Base-by-base conservation (phyloP, 208 protist species). In the Blastocrithidia nonstop region DNA sequence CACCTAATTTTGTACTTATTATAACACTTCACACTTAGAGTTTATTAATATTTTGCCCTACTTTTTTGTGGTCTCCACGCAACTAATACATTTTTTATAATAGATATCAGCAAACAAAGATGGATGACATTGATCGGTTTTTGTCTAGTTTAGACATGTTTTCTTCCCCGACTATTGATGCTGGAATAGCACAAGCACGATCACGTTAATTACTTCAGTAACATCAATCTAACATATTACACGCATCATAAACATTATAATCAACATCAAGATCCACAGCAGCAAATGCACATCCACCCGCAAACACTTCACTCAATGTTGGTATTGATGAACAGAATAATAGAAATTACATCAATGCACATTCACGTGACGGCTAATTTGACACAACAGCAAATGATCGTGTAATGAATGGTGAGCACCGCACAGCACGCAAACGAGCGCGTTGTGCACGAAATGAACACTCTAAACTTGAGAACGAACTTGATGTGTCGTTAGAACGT, bases 51-150 rank as follows among this genome's bases (percentile, higher is more conserved):
- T n/a, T 35, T 11, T n/a, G 29, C 29, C 11, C n/a, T 35, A n/a
- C 29, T 35, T n/a, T 35, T 35, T 11, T 35, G n/a, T n/a, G n/a
- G n/a, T n/a, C n/a, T n/a, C n/a, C n/a, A n/a, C n/a, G n/a, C n/a
- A n/a, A n/a, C n/a, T n/a, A n/a, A n/a, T n/a, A n/a, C n/a, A n/a
- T n/a, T n/a, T n/a, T n/a, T n/a, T n/a, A n/a, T n/a, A n/a, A n/a
- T n/a, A n/a, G n/a, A n/a, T n/a, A 7, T 13, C 26, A 20, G 29
- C 20, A 2, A 41, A 41, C 23, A 41, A 50, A 22, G 9, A 71
- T 75, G 56, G 67, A 77, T 20, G 65, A 74, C 32, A 54, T 73
- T 1, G 70, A 84, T 40, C 54, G 42, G 0, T 84, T 84, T 25
- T 50, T 84, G 8, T 61, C 66, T 19, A 70, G 57, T 16, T 43